Percentiles rank a stretch among this genome's conserved stretches.
Evolutionary conservation across 768 basidiomycete genomes (phyloP).

Genomic region (Phylloporus scabripes): DNA sequence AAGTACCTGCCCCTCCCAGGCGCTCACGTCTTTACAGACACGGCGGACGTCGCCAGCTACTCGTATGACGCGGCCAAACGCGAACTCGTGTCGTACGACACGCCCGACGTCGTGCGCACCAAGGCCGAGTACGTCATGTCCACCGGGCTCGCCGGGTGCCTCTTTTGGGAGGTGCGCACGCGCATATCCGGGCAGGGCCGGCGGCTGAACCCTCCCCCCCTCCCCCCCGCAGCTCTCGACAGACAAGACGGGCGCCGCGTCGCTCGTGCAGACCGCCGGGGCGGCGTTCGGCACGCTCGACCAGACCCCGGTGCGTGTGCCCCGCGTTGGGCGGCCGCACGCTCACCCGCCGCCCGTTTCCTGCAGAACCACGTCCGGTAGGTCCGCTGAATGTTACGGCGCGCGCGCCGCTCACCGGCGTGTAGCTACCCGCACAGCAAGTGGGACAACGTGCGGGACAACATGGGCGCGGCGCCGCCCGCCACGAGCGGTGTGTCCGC

Average conservation of each 20-base stretch:
- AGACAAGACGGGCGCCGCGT: constrained; percentile 54
- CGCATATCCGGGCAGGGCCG: background rate
- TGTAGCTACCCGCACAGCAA: constrained; percentile 59
- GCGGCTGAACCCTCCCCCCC: background rate
- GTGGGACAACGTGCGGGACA: constrained; percentile 64
- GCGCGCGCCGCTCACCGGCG: background rate
- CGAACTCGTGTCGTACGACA: constrained; percentile 76
- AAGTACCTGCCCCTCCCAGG: constrained; percentile 61
- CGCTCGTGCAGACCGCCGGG: constrained; percentile 50
- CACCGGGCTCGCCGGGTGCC: constrained; percentile 58
- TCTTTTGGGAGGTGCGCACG: constrained; percentile 61
- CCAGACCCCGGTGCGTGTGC: constrained; percentile 37
- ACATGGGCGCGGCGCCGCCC: constrained; percentile 43
- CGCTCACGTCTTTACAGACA: constrained; percentile 60
- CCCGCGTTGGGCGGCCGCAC: background rate
- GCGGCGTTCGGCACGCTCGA: constrained; percentile 50
- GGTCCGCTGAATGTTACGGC: background rate
- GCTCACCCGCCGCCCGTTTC: background rate
- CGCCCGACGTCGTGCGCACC: constrained; percentile 54
- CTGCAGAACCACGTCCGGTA: constrained; percentile 55
- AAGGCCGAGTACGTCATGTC: constrained; percentile 66
- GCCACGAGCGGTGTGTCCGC: background rate
- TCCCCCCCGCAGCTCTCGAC: constrained; percentile 39
- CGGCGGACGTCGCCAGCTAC: constrained; percentile 66
- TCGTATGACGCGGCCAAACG: constrained; percentile 63